Evolutionary conservation across 305 asterid genomes (phyloP), one percentile per base, ranked within the genome.

Genomic region (Nicotiana rustica): DNA sequence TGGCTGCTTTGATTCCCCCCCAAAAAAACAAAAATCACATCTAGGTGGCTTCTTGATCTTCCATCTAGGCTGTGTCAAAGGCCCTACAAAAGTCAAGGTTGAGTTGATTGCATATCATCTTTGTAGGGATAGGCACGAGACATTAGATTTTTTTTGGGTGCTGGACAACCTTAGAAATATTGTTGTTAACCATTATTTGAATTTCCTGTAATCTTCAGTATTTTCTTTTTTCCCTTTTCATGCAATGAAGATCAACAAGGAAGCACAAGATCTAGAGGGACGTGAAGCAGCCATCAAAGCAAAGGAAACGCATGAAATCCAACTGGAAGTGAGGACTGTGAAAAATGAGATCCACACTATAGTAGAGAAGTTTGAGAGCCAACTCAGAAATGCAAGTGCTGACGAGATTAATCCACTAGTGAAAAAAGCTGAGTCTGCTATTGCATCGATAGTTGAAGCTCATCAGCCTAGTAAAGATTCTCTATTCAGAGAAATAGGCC

Each of bases 251-350:
- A 91, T 94, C 78, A 81, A 47, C 49, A 87, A 86, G 55, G 98
- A 93, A 89, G 94, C 98, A 86, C 89, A 85, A 81, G 92, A 91
- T 83, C 94, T 96, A 78, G 93, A 91, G 81, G 90, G 61, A 61
- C 98, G 94, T 60, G 96, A 91, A 90, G 93, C 91, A 73, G 96
- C 94, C 84, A 95, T 96, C 14, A 93, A 90, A 93, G 91, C 91
- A 19, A 85, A 90, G 88, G 97, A 91, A 92, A 85, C 91, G 80
- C 90, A 87, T 82, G 87, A 86, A 85, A 82, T 88, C 56, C 92
- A 83, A 86, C 88, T 87, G 77, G 94, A 94, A 82, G 81, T 90
- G 83, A 84, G 85, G 66, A 86, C 78, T 62, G 92, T 89, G 86
- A 92, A 93, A 86, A 80, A 87, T 41, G 71, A 92, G 88, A 89